phyloP scores from a whole-genome alignment of 768 basidiomycete species.

The Mycena metata region DNA sequence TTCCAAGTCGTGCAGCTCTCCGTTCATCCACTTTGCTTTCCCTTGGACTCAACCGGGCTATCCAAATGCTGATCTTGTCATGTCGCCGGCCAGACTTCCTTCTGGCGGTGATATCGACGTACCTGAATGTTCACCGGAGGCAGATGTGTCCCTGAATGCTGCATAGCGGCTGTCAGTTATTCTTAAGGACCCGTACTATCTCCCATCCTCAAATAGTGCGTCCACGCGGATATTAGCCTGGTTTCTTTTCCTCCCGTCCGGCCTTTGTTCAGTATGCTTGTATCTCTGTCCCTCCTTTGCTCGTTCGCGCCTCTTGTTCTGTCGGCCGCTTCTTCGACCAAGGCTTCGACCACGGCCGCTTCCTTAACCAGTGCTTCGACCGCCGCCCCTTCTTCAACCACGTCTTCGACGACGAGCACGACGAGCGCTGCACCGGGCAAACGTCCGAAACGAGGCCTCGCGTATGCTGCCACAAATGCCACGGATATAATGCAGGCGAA shows the following conservation, averaged over 20 bases:
- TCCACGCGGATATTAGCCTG: conserved; percentile 1
- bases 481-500: conserved; percentile 60
- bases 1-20: not conserved
- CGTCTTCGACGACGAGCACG: conserved; percentile 35
- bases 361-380: no score
- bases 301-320: conserved; percentile 34
- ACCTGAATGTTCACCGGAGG: conserved; percentile 30
- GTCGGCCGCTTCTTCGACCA: not conserved
- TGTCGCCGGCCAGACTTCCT: conserved; percentile 17
- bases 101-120: conserved; percentile 19
- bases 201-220: conserved; percentile 26
- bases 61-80: conserved; percentile 3
- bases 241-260: conserved; percentile 13
- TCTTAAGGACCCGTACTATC: conserved; percentile 23
- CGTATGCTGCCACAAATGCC: conserved; percentile 55
- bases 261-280: conserved; percentile 45
- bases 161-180: conserved; percentile 31
- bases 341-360: conserved; percentile 27
- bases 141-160: conserved; percentile 30
- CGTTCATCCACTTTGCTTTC: not conserved
- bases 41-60: conserved; percentile 1
- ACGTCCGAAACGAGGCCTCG: conserved; percentile 63
- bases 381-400: conserved; percentile 48
- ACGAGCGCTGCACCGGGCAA: conserved; percentile 42
- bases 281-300: conserved; percentile 26